These are phyloP conservation scores for Coleophoma crateriformis DNA, from an alignment of 2,329 filamentous ascomycete species.

Conservation along the genomic window DNA sequence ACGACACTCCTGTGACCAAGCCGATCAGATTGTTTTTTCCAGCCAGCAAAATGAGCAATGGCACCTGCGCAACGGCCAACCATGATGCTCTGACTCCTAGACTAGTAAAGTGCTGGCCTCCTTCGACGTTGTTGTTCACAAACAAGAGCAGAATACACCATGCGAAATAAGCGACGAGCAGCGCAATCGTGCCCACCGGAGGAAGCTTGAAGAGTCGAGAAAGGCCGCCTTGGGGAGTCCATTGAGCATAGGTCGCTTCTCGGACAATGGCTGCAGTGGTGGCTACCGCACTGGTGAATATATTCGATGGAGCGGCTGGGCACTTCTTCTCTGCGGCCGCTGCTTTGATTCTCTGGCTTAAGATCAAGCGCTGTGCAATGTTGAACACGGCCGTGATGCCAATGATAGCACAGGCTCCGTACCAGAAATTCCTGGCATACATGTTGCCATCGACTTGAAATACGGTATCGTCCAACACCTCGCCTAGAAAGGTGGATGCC, in stretches of 20 bases:
- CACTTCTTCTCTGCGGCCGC: slow-evolving; percentile 24
- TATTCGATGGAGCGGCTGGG: slow-evolving; percentile 26
- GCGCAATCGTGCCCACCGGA: slow-evolving; percentile 28
- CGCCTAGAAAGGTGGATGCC: slow-evolving; percentile 27
- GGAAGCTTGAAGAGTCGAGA: slow-evolving; percentile 17
- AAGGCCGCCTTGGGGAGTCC: slow-evolving; percentile 14
- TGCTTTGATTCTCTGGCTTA: slow-evolving; percentile 23
- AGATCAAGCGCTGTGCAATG: slow-evolving; percentile 8
- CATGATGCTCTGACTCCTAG: slow-evolving; percentile 61
- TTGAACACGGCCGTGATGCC: slow-evolving; percentile 26
- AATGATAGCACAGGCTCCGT: slow-evolving; percentile 29
- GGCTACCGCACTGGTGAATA: slow-evolving; percentile 17
- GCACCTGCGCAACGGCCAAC: slow-evolving; percentile 59
- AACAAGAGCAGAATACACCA: slow-evolving; percentile 32
- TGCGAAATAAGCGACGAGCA: slow-evolving; percentile 30
- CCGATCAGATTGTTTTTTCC: slow-evolving; percentile 57
- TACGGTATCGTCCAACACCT: slow-evolving; percentile 29
- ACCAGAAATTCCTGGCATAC: slow-evolving; percentile 33
- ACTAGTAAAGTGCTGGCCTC: slow-evolving; percentile 17
- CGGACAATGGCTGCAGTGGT: slow-evolving; percentile 27
- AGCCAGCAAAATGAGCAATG: slow-evolving; percentile 56
- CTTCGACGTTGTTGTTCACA: slow-evolving; percentile 27
- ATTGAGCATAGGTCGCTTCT: slow-evolving; percentile 28
- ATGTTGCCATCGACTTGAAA: slow-evolving; percentile 29
- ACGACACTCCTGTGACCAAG: slow-evolving; percentile 53